These are phyloP conservation scores for Fusarium acutatum DNA, from an alignment of 2,329 filamentous ascomycete genomes.

Conservation along the genomic window DNA sequence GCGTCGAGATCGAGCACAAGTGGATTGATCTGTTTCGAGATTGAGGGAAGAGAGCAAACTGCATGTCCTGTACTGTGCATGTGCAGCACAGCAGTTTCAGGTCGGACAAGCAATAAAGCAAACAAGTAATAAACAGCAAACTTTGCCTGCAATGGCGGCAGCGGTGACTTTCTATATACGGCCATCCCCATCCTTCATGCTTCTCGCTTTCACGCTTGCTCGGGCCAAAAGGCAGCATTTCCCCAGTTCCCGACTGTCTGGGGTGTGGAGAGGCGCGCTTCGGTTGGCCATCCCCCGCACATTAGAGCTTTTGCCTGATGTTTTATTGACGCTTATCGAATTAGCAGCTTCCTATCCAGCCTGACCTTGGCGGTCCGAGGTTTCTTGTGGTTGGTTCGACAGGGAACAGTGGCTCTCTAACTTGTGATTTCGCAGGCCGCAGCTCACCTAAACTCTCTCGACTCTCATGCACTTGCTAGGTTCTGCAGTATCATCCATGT, in stretches of 20 bases:
- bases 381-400: constrained; percentile 24
- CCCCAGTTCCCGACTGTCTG: constrained; percentile 22
- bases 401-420: constrained; percentile 12
- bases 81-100: constrained; percentile 33
- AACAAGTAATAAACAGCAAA: neutral
- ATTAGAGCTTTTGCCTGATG: constrained; percentile 36
- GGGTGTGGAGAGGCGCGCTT: constrained; percentile 37
- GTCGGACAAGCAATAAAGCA: constrained; percentile 10
- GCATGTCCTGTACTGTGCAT: neutral
- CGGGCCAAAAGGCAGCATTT: constrained; percentile 9
- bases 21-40: constrained; percentile 9
- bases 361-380: constrained; percentile 19
- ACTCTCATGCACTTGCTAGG: neutral
- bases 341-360: constrained; percentile 25
- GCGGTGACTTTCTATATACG: constrained; percentile 42
- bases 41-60: constrained; percentile 19
- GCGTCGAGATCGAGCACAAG: constrained; percentile 22
- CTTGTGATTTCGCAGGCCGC: constrained; percentile 18
- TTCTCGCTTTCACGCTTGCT: constrained; percentile 5
- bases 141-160: constrained; percentile 21
- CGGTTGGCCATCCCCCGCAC: constrained; percentile 38
- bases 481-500: neutral
- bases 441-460: neutral
- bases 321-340: constrained; percentile 34
- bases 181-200: constrained; percentile 17